These are phyloP conservation scores for Rhodamnia rubescens DNA, from an alignment of 345 rosid species.

Conservation along the genomic window DNA sequence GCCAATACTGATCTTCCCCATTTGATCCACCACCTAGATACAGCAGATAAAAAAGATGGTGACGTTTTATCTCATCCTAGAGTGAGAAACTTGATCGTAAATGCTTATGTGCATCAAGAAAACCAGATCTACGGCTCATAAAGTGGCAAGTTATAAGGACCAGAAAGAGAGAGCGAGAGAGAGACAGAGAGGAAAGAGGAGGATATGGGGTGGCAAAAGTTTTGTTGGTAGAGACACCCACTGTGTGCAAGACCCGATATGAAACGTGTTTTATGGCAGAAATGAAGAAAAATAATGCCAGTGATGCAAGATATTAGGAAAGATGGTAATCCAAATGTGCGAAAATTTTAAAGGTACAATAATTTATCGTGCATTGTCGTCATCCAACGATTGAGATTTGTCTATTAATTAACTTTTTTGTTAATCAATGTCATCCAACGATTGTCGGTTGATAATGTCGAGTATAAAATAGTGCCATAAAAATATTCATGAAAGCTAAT, in stretches of 20 bases:
- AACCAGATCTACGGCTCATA: background rate
- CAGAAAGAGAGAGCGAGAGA: background rate
- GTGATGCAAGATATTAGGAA: background rate
- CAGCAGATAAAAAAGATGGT: background rate
- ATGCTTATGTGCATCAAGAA: background rate
- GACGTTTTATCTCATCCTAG: background rate
- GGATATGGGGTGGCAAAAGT: background rate
- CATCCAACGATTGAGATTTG: background rate
- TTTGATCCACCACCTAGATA: conserved; percentile 1
- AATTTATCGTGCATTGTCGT: background rate
- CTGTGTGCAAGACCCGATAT: background rate
- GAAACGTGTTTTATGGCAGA: background rate
- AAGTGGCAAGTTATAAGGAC: background rate
- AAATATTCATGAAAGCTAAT: background rate
- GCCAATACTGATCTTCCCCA: conserved; percentile 49
- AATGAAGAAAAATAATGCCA: background rate
- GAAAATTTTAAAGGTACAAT: background rate
- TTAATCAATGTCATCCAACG: background rate
- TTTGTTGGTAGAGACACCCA: background rate
- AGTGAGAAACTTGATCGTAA: background rate
- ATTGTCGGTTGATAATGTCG: background rate
- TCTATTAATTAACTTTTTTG: background rate
- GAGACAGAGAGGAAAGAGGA: background rate
- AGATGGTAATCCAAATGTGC: background rate
- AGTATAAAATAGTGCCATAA: background rate